Percentiles rank a stretch among this genome's conserved stretches.
Evolutionary conservation across 768 basidiomycete species (phyloP).

Genomic region (Rhodosporidiobolus sp.): DNA sequence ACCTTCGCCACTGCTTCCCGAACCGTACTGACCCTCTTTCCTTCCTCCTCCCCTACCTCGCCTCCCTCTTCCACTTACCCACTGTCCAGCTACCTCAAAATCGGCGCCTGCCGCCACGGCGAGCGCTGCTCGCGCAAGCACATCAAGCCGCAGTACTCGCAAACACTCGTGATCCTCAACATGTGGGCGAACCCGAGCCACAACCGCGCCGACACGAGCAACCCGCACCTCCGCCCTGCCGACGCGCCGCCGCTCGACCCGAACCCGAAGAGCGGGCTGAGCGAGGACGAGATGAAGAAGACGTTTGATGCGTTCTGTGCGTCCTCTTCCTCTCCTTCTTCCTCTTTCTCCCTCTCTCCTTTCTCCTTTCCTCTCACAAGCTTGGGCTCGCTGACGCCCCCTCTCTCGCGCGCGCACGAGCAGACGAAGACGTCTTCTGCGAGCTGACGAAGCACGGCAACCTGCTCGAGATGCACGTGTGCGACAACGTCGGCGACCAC

Average conservation of each 20-base stretch:
- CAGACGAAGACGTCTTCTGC: constrained; percentile 47
- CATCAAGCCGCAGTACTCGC: constrained; percentile 94
- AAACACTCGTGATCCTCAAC: constrained; percentile 92
- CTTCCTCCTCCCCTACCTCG: neutral
- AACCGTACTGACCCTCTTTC: constrained; percentile 2
- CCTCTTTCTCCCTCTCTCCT: neutral
- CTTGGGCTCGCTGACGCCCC: too few species aligned
- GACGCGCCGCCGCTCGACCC: constrained; percentile 21
- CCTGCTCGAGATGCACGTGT: constrained; percentile 92
- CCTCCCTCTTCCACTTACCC: neutral
- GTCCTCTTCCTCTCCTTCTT: neutral
- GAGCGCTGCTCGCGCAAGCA: constrained; percentile 98
- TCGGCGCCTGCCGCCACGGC: constrained; percentile 97
- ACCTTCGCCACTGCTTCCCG: neutral
- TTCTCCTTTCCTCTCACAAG: neutral
- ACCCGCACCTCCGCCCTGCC: constrained; percentile 33
- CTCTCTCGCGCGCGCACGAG: neutral
- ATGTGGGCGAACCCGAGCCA: constrained; percentile 92
- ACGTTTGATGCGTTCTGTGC: constrained; percentile 54
- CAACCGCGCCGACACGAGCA: constrained; percentile 51
- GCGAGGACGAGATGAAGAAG: constrained; percentile 61
- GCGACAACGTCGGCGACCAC: constrained; percentile 99
- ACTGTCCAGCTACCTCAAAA: constrained; percentile 55
- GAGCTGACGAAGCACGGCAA: constrained; percentile 94
- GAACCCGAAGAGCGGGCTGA: constrained; percentile 66